Percentiles rank a stretch among this genome's conserved stretches.
These are phyloP conservation scores for Penstemon barbatus DNA, from an alignment of 257 asterid species.

Conservation along the genomic window DNA sequence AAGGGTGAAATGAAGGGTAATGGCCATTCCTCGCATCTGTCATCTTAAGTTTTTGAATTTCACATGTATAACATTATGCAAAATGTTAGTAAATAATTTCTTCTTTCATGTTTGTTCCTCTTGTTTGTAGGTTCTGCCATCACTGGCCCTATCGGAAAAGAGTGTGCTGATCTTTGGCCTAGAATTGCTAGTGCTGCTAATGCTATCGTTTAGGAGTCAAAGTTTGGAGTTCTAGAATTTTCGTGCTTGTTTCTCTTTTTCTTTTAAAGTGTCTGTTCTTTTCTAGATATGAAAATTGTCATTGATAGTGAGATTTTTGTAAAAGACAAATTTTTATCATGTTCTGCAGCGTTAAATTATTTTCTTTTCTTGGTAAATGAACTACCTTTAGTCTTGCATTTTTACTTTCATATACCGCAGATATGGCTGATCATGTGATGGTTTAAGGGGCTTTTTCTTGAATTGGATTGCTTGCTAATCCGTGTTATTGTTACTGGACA, in stretches of 20 bases:
- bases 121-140: slow-evolving; percentile 30
- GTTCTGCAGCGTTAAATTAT: too few relatives aligned
- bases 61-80: too few relatives aligned
- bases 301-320: background rate
- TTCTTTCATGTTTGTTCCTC: too few relatives aligned
- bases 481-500: too few relatives aligned
- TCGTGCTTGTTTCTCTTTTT: background rate
- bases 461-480: too few relatives aligned
- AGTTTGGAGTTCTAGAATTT: background rate
- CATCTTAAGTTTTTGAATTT: too few relatives aligned
- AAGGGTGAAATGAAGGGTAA: slow-evolving; percentile 71
- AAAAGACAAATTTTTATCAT: too few relatives aligned
- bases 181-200: slow-evolving; percentile 41
- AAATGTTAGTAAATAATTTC: too few relatives aligned
- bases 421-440: background rate
- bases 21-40: too few relatives aligned
- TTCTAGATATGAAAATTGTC: background rate
- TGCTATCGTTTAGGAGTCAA: slow-evolving; percentile 30
- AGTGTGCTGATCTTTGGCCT: slow-evolving; percentile 40
- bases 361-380: background rate
- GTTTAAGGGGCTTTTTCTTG: too few relatives aligned
- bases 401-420: background rate
- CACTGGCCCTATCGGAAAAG: slow-evolving; percentile 40
- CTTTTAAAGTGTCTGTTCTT: background rate
- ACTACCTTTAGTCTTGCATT: background rate